Base-by-base conservation (phyloP, 495 filamentous ascomycete species). In the Penicillium desertorum region DNA sequence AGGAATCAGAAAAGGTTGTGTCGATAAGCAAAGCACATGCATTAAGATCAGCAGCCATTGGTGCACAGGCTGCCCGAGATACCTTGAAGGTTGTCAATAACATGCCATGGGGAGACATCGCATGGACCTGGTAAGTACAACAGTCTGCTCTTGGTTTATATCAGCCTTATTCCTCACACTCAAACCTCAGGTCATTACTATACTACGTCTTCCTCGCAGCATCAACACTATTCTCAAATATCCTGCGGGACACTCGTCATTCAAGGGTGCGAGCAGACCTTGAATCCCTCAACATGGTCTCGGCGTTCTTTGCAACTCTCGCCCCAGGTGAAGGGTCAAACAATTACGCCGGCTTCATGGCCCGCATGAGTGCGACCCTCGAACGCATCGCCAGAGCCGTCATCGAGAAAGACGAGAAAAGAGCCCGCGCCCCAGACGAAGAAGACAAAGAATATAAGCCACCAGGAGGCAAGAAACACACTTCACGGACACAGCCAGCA, bases 151-250 rank as follows among this genome's bases (percentile, higher is more conserved):
- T 6, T 23, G 9, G 20, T 52, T 16, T n/a, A 53, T 45, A 54
- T 29, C 10, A 16, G 12, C 22, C 10, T 10, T 9, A 25, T 19
- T 10, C 23, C 59, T 69, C 43, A 67, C 23, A 56, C 8, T 25
- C 29, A 44, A 51, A 19, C 19, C 46, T 5, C 37, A 96, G 92
- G 92, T 83, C 96, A 56, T 85, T 97, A 55, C 76, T 98, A 45
- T 96, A 98, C 75, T 98, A 92, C 73, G 89, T 96, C 16, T 92
- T 98, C 34, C 89, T 91, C 0, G 88, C 95, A 11, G 84, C 96
- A 19, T 88, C 96, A 30, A 96, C 90, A 14, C 77, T 98, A n/a
- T 98, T 98, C 69, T 89, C 89, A 41, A 91, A 90, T 63, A 91
- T 98, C 55, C 72, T 98, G 8, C 92, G 96, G 60, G 93, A 97